Percentiles rank a stretch among this genome's conserved stretches.
Conservation (phyloP, 495 filamentous ascomycete genomes). For the Neurospora africana region DNA sequence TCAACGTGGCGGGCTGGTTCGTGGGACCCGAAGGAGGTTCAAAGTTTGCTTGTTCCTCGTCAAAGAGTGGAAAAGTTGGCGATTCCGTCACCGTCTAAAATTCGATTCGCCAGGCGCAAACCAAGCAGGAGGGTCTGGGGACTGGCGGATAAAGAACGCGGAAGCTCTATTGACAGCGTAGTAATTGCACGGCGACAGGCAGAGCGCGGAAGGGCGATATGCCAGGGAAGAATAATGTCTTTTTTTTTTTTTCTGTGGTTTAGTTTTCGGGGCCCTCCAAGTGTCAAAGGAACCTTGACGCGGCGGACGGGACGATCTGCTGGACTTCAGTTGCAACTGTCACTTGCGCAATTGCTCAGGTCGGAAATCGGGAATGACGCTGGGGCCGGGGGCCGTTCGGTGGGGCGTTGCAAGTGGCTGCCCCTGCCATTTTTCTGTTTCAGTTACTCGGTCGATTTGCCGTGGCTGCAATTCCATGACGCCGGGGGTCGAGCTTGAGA, state of each 20-base stretch:
- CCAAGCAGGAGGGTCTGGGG: background rate
- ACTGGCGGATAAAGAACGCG: background rate
- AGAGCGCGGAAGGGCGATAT: background rate
- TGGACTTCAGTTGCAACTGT: background rate
- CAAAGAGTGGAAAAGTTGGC: background rate
- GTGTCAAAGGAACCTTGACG: background rate
- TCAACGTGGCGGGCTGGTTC: background rate
- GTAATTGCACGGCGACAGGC: background rate
- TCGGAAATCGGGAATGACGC: background rate
- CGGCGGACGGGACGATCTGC: background rate
- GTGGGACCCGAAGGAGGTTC: background rate
- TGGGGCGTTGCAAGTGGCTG: background rate
- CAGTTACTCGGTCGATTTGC: background rate
- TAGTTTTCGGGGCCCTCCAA: background rate
- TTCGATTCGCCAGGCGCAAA: background rate
- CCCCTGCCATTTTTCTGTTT: background rate
- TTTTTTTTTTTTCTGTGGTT: background rate
- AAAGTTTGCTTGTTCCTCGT: background rate
- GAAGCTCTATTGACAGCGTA: background rate
- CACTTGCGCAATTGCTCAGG: background rate
- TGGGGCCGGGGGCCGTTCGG: background rate
- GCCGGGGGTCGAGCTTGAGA: background rate
- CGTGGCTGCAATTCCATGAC: background rate
- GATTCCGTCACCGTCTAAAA: background rate
- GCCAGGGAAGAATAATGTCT: background rate